phyloP scores from a whole-genome alignment of 2,329 filamentous ascomycete genomes.

The Acephala macrosclerotiorum region DNA sequence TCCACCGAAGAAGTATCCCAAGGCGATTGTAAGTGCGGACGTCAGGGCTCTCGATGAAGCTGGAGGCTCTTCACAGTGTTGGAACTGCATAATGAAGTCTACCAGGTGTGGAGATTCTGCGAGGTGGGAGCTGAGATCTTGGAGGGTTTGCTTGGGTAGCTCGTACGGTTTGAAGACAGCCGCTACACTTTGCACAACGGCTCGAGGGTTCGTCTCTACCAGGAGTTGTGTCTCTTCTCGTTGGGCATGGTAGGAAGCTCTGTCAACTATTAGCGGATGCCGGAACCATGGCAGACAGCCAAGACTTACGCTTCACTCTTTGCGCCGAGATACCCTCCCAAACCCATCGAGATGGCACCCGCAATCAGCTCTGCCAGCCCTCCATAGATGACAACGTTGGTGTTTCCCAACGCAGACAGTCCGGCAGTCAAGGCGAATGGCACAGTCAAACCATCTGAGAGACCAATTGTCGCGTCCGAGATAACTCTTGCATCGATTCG shows the following conservation, averaged over 20 bases:
- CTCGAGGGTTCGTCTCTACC: conserved; percentile 36
- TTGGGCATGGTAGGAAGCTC: conserved; percentile 43
- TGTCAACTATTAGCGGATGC: conserved; percentile 32
- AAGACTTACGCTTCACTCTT: conserved; percentile 50
- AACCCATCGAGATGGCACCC: conserved; percentile 68
- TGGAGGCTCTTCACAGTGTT: conserved; percentile 43
- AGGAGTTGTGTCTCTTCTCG: conserved; percentile 39
- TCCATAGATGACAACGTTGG: conserved; percentile 62
- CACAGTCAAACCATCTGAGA: conserved; percentile 68
- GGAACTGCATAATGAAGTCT: conserved; percentile 49
- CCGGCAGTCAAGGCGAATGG: conserved; percentile 70
- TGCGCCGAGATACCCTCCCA: conserved; percentile 66
- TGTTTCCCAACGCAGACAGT: conserved; percentile 56
- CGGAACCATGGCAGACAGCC: neutral
- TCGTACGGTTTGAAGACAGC: conserved; percentile 46
- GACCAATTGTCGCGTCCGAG: conserved; percentile 65
- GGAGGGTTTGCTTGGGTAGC: conserved; percentile 40
- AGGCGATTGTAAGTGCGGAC: conserved; percentile 61
- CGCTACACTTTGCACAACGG: conserved; percentile 41
- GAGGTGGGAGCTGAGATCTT: conserved; percentile 46
- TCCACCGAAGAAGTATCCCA: conserved; percentile 64
- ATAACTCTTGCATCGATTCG: conserved; percentile 46
- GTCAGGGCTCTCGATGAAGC: conserved; percentile 43
- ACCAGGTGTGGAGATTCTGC: conserved; percentile 43
- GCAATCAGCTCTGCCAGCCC: conserved; percentile 68